Conservation (phyloP, 768 basidiomycete genomes). For the Psilocybe cubensis region DNA sequence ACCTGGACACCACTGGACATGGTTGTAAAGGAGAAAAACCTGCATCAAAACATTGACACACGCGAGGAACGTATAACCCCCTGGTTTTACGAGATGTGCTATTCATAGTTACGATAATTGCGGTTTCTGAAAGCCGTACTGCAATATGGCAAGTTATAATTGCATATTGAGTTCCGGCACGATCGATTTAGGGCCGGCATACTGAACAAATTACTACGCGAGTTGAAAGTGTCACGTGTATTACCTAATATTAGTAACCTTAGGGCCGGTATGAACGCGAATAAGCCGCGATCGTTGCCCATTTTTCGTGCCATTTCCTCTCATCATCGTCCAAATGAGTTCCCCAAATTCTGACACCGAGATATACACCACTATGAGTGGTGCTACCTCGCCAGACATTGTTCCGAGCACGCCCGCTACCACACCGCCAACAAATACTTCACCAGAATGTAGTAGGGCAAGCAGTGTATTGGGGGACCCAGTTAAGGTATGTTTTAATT, state of each 20-base stretch:
- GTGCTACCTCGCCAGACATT: constrained; percentile 13
- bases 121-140: no score
- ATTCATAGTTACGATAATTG: not conserved
- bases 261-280: constrained; percentile 24
- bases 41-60: no score
- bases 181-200: not conserved
- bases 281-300: not conserved
- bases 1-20: no score
- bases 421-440: constrained; percentile 24
- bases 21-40: no score
- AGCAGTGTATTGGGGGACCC: constrained; percentile 21
- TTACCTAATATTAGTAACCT: no score
- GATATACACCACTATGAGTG: not conserved
- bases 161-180: no score
- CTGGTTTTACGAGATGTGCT: not conserved
- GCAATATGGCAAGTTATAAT: no score
- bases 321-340: constrained; percentile 22
- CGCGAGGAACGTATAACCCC: not conserved
- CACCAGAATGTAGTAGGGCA: constrained; percentile 28
- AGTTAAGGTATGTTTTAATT: constrained; percentile 1
- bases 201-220: no score
- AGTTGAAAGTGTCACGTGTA: no score
- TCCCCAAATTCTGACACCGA: constrained; percentile 12
- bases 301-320: not conserved
- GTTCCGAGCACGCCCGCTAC: constrained; percentile 28